phyloP scores from a whole-genome alignment of 2,329 filamentous ascomycete species.

The Penicillium sp. region DNA sequence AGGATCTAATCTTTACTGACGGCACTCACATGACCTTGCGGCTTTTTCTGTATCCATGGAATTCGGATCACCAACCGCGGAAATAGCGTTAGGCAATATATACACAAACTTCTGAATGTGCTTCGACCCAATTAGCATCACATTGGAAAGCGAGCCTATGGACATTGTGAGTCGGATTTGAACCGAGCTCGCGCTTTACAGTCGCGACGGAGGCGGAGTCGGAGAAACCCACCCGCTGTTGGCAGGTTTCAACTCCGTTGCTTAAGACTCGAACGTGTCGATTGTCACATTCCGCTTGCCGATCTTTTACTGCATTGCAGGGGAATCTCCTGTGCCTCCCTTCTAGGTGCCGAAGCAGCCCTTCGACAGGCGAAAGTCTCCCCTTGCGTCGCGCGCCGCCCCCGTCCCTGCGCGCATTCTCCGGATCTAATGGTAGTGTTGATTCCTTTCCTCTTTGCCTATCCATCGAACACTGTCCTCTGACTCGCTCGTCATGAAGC shows the following conservation, averaged over 20 bases:
- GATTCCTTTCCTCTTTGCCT: slow-evolving; percentile 21
- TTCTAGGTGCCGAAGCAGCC: slow-evolving; percentile 1
- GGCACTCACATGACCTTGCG: slow-evolving; percentile 7
- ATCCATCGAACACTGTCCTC: slow-evolving; percentile 11
- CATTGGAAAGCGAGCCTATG: neutral
- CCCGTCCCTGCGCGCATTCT: slow-evolving; percentile 27
- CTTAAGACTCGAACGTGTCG: neutral
- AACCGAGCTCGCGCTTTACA: slow-evolving; percentile 3
- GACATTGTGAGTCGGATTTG: neutral
- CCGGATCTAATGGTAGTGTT: slow-evolving; percentile 35
- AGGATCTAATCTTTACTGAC: neutral
- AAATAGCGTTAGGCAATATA: no score
- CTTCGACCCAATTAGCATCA: no score
- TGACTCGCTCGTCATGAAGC: slow-evolving; percentile 38
- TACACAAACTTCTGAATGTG: no score
- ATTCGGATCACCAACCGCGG: no score
- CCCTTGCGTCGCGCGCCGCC: slow-evolving; percentile 34
- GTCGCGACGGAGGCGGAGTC: slow-evolving; percentile 2
- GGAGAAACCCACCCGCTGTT: slow-evolving; percentile 7
- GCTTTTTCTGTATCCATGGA: neutral
- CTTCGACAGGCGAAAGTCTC: slow-evolving; percentile 9
- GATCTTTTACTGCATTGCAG: slow-evolving; percentile 3
- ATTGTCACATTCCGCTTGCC: slow-evolving; percentile 6
- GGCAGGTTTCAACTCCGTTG: slow-evolving; percentile 6
- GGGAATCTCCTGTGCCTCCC: neutral